phyloP scores from a whole-genome alignment of 106 monocot species.

The Posidonia australis region DNA sequence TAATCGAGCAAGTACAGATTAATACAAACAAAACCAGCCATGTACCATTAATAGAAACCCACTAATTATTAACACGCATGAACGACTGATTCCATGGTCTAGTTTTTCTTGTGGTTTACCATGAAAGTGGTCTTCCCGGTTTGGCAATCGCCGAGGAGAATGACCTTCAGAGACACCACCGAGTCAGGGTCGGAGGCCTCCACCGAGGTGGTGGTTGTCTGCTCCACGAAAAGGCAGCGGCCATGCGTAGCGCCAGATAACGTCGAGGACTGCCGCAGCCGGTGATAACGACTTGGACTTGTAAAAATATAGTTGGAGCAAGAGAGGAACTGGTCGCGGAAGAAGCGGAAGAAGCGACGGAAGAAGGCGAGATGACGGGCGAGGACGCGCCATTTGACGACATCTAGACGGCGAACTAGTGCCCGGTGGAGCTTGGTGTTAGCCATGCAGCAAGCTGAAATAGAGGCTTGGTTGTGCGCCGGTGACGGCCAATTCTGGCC shows the following conservation, averaged over 20 bases:
- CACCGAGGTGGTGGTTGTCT: neutral
- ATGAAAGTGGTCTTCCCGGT: slow-evolving; percentile 89
- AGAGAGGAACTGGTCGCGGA: slow-evolving; percentile 26
- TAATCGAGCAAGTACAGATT: too few relatives aligned
- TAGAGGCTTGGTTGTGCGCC: too few relatives aligned
- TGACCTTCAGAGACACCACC: slow-evolving; percentile 57
- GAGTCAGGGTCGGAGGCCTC: neutral
- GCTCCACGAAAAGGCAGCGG: neutral
- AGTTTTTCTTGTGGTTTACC: too few relatives aligned
- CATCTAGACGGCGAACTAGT: too few relatives aligned
- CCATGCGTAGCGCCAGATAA: slow-evolving; percentile 17
- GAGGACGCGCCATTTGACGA: neutral
- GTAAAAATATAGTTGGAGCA: slow-evolving; percentile 31
- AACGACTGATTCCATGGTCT: too few relatives aligned
- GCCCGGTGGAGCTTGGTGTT: too few relatives aligned
- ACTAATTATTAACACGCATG: too few relatives aligned
- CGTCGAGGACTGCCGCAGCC: neutral
- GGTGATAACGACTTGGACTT: too few relatives aligned
- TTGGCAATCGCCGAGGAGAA: slow-evolving; percentile 67
- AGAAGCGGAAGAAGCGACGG: slow-evolving; percentile 28
- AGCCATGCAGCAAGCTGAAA: too few relatives aligned
- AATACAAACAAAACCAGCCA: too few relatives aligned
- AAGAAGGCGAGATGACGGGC: neutral
- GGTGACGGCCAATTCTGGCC: neutral
- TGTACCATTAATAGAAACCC: too few relatives aligned